Base-by-base conservation (phyloP, 179 eudicot genomes). In the Vitellaria paradoxa region DNA sequence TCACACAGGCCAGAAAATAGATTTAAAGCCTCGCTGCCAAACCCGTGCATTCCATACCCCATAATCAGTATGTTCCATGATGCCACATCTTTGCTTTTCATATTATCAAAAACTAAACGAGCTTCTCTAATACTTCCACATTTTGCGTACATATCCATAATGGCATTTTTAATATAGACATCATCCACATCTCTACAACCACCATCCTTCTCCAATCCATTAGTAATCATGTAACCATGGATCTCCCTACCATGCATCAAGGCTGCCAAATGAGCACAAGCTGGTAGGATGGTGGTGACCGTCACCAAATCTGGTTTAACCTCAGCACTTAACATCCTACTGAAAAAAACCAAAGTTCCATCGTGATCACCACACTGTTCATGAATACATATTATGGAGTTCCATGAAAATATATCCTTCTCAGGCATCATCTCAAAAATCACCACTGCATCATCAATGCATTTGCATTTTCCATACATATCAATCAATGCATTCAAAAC, bases 121-220 rank as follows among this genome's bases (percentile, higher is more conserved):
- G 88, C 90, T 70, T 80, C 85, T 18, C 81, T 70, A 80, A 87
- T 60, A 65, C 82, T 77, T 49, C 90, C 90, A 71, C 90, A 87
- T 78, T 87, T 87, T 55, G 85, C 84, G 70, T 87, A 87, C 90
- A 87, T 83, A 66, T 87, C 88, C 79, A 87, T 77, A 63, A 87
- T 45, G 55, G 85, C 84, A 80, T 87, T 85, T 65, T 75, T 73
- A 6, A 80, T 64, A n/a, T 73, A 57, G 1, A 72, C 61, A 61
- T 75, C 72, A 61, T 77, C 53, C 8, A 37, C 47, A 37, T 42
- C 47, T 40, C 23, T 15, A 42, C 26, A 65, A 59, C 20, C 72
- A 15, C 14, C 56, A 13, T 60, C 23, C 47, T 77, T 76, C 69
- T 52, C 78, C 76, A 83, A 47, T 7, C 84, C 82, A 9, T 68